Conservation (phyloP, 106 monocot genomes). For the Phalaenopsis equestris region DNA sequence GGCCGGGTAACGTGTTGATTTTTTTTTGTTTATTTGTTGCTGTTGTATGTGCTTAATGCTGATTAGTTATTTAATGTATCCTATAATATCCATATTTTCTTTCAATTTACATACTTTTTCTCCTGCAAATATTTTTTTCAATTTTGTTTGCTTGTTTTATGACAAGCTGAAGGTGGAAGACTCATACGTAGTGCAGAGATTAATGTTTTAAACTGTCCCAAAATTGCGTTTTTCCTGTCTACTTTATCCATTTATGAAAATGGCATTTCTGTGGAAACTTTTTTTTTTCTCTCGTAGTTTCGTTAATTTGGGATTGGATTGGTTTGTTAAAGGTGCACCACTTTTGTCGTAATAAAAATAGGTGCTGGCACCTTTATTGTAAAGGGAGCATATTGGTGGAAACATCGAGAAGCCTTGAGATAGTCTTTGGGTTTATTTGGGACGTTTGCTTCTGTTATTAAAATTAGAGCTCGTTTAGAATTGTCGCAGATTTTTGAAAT, state of each 20-base stretch:
- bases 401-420: too few relatives aligned
- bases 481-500: too few relatives aligned
- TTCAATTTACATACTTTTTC: background rate
- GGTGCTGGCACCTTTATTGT: too few relatives aligned
- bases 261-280: background rate
- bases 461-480: too few relatives aligned
- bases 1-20: conserved; percentile 40
- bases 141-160: background rate
- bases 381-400: too few relatives aligned
- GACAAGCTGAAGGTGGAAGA: background rate
- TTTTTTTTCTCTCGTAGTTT: too few relatives aligned
- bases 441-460: too few relatives aligned
- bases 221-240: background rate
- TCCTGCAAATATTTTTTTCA: background rate
- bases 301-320: too few relatives aligned
- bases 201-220: background rate
- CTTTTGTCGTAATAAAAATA: too few relatives aligned
- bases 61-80: background rate
- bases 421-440: too few relatives aligned
- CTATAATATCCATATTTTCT: background rate
- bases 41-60: background rate
- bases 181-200: background rate
- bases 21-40: background rate
- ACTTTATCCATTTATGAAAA: background rate
- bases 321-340: too few relatives aligned